Evolutionary conservation across 352 stramenopile genomes (phyloP).

Genomic region (Globisporangium rhizosaccharum): DNA sequence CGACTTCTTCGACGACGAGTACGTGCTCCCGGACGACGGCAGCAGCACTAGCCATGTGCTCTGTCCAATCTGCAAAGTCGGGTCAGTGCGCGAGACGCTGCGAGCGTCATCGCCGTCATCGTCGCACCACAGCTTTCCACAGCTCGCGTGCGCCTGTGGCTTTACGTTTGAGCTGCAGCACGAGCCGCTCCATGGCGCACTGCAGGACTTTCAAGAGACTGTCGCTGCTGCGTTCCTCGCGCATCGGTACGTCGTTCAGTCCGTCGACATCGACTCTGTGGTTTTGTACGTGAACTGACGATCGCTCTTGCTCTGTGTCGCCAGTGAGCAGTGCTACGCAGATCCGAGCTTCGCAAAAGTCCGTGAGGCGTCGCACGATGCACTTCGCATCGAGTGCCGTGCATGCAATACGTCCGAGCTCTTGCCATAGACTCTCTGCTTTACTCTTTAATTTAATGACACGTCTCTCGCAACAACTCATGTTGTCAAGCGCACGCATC

Average conservation of each 20-base stretch:
- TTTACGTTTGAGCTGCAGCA: constrained; percentile 46
- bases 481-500: no score
- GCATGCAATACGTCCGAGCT: constrained; percentile 4
- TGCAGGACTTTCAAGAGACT: constrained; percentile 61
- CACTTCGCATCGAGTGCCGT: constrained; percentile 7
- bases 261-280: background rate
- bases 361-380: constrained; percentile 12
- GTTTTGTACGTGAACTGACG: background rate
- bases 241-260: constrained; percentile 33
- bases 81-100: constrained; percentile 25
- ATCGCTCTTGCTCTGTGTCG: background rate
- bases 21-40: background rate
- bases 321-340: constrained; percentile 33
- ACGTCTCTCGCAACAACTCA: no score
- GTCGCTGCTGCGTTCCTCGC: constrained; percentile 47
- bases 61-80: constrained; percentile 48
- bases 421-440: background rate
- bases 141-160: constrained; percentile 42
- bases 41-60: constrained; percentile 17
- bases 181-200: constrained; percentile 39
- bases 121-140: constrained; percentile 4
- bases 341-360: constrained; percentile 50
- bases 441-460: background rate
- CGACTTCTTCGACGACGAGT: constrained; percentile 10
- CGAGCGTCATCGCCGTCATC: background rate